Evolutionary conservation across 805 yeast genomes (phyloP), one percentile per base, ranked within the genome.

Genomic region (Kuraishia molischiana): DNA sequence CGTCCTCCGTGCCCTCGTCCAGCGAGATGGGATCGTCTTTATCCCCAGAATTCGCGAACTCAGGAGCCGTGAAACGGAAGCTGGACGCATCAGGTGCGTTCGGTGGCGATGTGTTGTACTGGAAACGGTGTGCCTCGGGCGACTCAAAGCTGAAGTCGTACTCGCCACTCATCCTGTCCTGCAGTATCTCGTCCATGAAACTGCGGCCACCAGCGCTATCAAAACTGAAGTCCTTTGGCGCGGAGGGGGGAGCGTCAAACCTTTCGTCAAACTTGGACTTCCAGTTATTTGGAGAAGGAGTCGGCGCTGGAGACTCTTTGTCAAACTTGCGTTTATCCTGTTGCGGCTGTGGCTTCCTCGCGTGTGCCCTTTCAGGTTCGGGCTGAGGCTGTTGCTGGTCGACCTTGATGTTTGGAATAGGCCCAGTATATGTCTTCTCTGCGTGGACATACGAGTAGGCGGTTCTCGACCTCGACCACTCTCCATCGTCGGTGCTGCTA

Each of bases 1-100:
- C 58, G 15, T 54, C 59, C 26, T 49, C 46, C 1, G 57, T 52
- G 4, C 58, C 60, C 2, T 39, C 39, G 17, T 51, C 58, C 14
- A 54, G 35, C 3, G 49, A 38, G 10, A 53, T 52, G 4, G 55
- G 58, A 29, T 52, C 52, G 13, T 50, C 48, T 9, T 40, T 36
- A 4, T 49, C 42, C 3, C 52, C 53, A 11, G 43, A 9, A 28
- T 36, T 43, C 14, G 35, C 14, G 19, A 39, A 38, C 4, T 17
- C 29, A n/a, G n/a, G n/a, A n/a, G n/a, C n/a, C 30, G 19, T 18
- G 20, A 29, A 4, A 38, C 38, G 6, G 42, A 20, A 4, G 29
- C 39, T 13, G 8, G 38, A 20, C 31, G 21, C 17, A 20, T 20
- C 26, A n/a, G n/a, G n/a, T n/a, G n/a, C n/a, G n/a, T n/a, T n/a